Base-by-base conservation (phyloP, 306 rosid species). In the Arachis stenosperma region DNA sequence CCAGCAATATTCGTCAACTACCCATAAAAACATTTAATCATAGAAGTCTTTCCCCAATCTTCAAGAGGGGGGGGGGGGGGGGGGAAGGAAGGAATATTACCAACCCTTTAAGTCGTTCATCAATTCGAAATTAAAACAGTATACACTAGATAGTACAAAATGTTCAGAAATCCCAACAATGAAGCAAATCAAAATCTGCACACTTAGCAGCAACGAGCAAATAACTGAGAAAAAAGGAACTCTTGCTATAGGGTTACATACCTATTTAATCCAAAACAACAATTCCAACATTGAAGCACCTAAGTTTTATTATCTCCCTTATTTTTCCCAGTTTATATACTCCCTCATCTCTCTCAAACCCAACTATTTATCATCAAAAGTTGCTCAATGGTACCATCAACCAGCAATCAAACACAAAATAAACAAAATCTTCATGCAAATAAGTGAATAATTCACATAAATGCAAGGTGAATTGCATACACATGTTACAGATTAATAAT, bases 191-290 rank as follows among this genome's bases (percentile, higher is more conserved):
- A 37, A 73, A 48, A 61, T 39, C 15, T 72, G 59, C 39, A 36
- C 58, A 61, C 37, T 52, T 40, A 53, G 36, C 61, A 78, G 7
- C 60, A 78, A 47, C 12, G 5, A 56, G 14, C 50, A 65, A 70
- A 15, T 1, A 50, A 17, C 55, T 57, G 43, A 72, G 27, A 74
- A 55, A 41, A 54, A 63, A 14, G 10, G 27, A 22, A 22, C 15
- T 36, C 5, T 14, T 14, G 37, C 50, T 11, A 51, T 12, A 47
- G 56, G 11, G 14, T 52, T 6, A 52, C 0, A 55, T 27, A 52
- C 70, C 56, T 15, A 63, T 36, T 73, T 73, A 15, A 50, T 61
- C 52, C 33, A 61, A 61, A 61, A 50, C 51, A 61, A 72, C 74
- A 71, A 56, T 65, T 55, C 58, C 51, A 54, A 65, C 44, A 44